Evolutionary conservation across 2,329 filamentous ascomycete genomes (phyloP).

Genomic region (Didymella keratinophila): DNA sequence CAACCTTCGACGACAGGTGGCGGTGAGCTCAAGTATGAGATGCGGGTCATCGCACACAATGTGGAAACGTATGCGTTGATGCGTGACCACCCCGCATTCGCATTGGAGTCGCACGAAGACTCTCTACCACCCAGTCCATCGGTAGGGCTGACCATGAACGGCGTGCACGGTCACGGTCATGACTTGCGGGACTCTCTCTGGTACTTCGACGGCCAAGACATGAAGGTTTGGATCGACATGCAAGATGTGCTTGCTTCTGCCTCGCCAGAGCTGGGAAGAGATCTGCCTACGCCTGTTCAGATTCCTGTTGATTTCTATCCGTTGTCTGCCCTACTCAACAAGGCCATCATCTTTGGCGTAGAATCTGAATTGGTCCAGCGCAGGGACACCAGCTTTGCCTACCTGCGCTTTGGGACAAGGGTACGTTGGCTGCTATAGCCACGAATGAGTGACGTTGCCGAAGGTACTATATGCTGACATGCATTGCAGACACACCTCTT

Average conservation of each 20-base stretch:
- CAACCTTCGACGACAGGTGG: slow-evolving; percentile 84
- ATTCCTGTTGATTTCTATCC: slow-evolving; percentile 96
- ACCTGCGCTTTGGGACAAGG: slow-evolving; percentile 85
- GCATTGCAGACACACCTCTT: slow-evolving; percentile 83
- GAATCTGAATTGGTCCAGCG: slow-evolving; percentile 94
- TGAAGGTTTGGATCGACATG: slow-evolving; percentile 89
- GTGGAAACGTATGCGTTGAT: slow-evolving; percentile 95
- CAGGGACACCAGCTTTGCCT: slow-evolving; percentile 88
- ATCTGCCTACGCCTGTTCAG: slow-evolving; percentile 76
- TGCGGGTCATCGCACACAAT: slow-evolving; percentile 94
- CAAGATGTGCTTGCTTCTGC: slow-evolving; percentile 80
- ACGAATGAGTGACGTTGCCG: slow-evolving; percentile 14
- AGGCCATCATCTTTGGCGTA: slow-evolving; percentile 88
- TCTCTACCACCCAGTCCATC: slow-evolving; percentile 60
- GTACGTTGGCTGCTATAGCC: slow-evolving; percentile 60
- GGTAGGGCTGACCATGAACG: slow-evolving; percentile 55
- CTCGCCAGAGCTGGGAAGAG: slow-evolving; percentile 69
- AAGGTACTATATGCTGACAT: slow-evolving; percentile 27
- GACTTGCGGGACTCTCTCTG: slow-evolving; percentile 86
- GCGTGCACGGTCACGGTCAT: slow-evolving; percentile 54
- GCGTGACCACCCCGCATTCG: slow-evolving; percentile 75
- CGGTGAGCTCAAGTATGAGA: slow-evolving; percentile 93
- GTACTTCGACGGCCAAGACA: slow-evolving; percentile 87
- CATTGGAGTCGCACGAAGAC: slow-evolving; percentile 56
- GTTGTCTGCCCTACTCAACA: slow-evolving; percentile 83